Conservation (phyloP, 805 yeast species). For the Lipomyces japonicus region DNA sequence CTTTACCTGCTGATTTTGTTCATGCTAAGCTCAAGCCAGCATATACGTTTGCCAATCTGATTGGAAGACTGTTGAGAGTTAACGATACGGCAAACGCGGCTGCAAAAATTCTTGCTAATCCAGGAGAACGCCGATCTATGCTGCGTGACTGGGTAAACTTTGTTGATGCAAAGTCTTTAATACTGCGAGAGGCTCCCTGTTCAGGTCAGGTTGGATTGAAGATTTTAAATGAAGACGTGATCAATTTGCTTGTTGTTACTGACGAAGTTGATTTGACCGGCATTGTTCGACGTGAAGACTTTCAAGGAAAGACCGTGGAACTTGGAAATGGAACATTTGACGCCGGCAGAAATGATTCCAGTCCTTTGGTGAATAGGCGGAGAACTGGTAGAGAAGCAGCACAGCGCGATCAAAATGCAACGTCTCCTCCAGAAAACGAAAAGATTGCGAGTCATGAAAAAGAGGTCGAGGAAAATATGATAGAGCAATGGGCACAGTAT, state of each 20-base stretch:
- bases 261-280: not conserved
- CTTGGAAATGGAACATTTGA: not conserved
- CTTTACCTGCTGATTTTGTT: conserved; percentile 51
- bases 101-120: conserved; percentile 44
- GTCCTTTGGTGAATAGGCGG: conserved; percentile 5
- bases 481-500: conserved; percentile 41
- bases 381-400: not conserved
- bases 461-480: conserved; percentile 29
- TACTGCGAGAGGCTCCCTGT: conserved; percentile 53
- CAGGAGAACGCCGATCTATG: conserved; percentile 50
- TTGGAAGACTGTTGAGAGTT: conserved; percentile 53
- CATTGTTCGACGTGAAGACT: not conserved
- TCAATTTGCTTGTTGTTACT: conserved; percentile 29
- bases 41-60: conserved; percentile 49
- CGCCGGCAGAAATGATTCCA: conserved; percentile 10
- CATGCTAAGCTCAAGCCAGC: conserved; percentile 54
- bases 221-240: conserved; percentile 34
- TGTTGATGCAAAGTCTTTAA: conserved; percentile 47
- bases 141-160: conserved; percentile 52
- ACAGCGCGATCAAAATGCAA: not conserved
- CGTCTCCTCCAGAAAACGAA: conserved; percentile 1
- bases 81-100: conserved; percentile 53
- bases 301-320: not conserved
- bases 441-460: not conserved
- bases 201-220: conserved; percentile 31